These are phyloP conservation scores for Coemansia interrupta DNA, from an alignment of 192 early-diverging fungal genomes.

Conservation along the genomic window DNA sequence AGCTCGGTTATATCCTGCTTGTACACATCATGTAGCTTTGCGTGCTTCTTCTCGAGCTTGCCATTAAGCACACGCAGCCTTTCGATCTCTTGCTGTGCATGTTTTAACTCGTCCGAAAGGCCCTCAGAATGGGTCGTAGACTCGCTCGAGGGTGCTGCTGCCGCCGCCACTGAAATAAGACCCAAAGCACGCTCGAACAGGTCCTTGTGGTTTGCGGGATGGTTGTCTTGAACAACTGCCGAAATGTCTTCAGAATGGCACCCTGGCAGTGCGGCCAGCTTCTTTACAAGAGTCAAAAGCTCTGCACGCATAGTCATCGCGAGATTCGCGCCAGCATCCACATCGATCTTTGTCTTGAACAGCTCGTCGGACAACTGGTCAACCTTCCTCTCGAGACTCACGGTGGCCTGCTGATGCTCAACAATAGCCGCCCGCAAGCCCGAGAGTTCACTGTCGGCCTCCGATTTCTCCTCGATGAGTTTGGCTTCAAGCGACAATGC, in stretches of 20 bases:
- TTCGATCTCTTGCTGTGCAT: constrained; percentile 17
- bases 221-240: neutral
- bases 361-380: constrained; percentile 8
- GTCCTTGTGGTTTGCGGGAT: neutral
- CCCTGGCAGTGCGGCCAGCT: constrained; percentile 12
- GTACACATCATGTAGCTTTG: constrained; percentile 42
- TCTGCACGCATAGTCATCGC: neutral
- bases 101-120: neutral
- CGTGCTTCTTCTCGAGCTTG: constrained; percentile 48
- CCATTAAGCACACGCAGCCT: constrained; percentile 19
- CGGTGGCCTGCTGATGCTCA: constrained; percentile 4
- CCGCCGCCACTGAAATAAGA: constrained; percentile 5
- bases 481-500: neutral
- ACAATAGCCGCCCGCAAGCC: constrained; percentile 14
- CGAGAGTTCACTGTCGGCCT: neutral
- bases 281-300: constrained; percentile 8
- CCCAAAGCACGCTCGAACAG: constrained; percentile 6
- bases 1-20: constrained; percentile 37
- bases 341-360: neutral
- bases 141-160: neutral
- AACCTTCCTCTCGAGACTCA: constrained; percentile 16
- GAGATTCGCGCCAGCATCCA: too few species aligned
- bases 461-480: constrained; percentile 1
- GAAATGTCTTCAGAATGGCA: constrained; percentile 3
- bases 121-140: neutral